Conservation (phyloP, 2,329 filamentous ascomycete species). For the Knoxdaviesia capensis region DNA sequence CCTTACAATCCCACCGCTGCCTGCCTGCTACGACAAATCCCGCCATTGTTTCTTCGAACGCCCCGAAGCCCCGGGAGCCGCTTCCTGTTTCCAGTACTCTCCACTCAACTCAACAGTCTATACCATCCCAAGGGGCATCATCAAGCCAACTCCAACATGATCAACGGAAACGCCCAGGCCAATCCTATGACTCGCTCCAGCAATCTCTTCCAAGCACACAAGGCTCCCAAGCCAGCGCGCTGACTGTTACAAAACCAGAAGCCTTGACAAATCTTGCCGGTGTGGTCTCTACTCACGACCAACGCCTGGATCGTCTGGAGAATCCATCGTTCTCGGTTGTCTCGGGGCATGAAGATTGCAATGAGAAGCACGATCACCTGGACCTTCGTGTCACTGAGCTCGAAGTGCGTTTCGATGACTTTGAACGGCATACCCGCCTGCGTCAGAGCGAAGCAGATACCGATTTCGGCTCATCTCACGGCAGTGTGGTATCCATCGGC, state of each 20-base stretch:
- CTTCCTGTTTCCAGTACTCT: not conserved
- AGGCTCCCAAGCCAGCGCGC: conserved; percentile 5
- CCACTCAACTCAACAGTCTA: not conserved
- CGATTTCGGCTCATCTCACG: conserved; percentile 21
- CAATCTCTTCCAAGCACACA: not conserved
- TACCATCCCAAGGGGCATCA: not conserved
- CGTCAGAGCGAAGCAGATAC: conserved; percentile 13
- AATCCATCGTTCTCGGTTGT: conserved; percentile 43
- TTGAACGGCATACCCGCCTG: conserved; percentile 29
- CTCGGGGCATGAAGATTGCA: conserved; percentile 45
- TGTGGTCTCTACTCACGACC: conserved; percentile 38
- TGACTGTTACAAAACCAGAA: conserved; percentile 9
- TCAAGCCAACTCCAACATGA: not conserved
- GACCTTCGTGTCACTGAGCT: conserved; percentile 51
- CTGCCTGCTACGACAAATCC: too few relatives aligned
- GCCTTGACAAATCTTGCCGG: conserved; percentile 25
- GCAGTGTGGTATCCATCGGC: conserved; percentile 24
- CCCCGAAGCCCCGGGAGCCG: conserved; percentile 11
- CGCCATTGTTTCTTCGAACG: too few relatives aligned
- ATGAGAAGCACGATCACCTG: conserved; percentile 44
- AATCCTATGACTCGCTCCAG: not conserved
- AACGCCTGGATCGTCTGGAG: conserved; percentile 49
- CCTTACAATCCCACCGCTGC: too few relatives aligned
- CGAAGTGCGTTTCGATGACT: conserved; percentile 40
- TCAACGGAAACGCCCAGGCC: not conserved